Percentiles rank a stretch among this genome's conserved stretches.
These are phyloP conservation scores for Sphaerulina populicola DNA, from an alignment of 2,329 filamentous ascomycete species.

Conservation along the genomic window DNA sequence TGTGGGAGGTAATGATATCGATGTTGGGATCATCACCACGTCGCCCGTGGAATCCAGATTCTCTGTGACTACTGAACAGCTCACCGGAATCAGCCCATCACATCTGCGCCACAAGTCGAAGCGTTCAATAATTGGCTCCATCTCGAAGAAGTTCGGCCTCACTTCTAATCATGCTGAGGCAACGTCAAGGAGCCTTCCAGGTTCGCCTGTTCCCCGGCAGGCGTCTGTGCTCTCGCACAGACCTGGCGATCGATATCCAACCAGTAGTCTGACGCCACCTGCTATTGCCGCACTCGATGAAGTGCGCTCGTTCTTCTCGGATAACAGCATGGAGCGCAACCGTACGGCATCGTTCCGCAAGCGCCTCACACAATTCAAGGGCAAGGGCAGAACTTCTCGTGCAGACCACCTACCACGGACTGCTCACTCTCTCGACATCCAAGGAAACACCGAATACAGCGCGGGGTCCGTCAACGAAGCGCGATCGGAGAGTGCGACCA, in stretches of 20 bases:
- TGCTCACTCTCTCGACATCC: slow-evolving; percentile 19
- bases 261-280: slow-evolving; percentile 40
- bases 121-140: slow-evolving; percentile 32
- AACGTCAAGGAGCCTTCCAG: slow-evolving; percentile 13
- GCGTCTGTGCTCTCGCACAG: slow-evolving; percentile 26
- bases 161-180: slow-evolving; percentile 15
- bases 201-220: slow-evolving; percentile 15
- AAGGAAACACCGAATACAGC: slow-evolving; percentile 27
- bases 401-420: slow-evolving; percentile 15
- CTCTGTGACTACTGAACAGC: slow-evolving; percentile 29
- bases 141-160: slow-evolving; percentile 31
- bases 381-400: slow-evolving; percentile 14
- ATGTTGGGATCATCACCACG: slow-evolving; percentile 28
- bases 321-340: slow-evolving; percentile 33
- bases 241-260: slow-evolving; percentile 44
- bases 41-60: slow-evolving; percentile 18
- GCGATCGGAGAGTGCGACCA: slow-evolving; percentile 20
- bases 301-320: slow-evolving; percentile 38
- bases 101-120: slow-evolving; percentile 30
- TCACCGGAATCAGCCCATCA: slow-evolving; percentile 26
- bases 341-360: slow-evolving; percentile 32
- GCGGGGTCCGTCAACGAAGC: slow-evolving; percentile 23
- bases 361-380: slow-evolving; percentile 28
- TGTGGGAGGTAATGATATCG: slow-evolving; percentile 25
- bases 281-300: slow-evolving; percentile 36